Conservation (phyloP, 73 alveolate species). For the Strombidium stylifer region DNA sequence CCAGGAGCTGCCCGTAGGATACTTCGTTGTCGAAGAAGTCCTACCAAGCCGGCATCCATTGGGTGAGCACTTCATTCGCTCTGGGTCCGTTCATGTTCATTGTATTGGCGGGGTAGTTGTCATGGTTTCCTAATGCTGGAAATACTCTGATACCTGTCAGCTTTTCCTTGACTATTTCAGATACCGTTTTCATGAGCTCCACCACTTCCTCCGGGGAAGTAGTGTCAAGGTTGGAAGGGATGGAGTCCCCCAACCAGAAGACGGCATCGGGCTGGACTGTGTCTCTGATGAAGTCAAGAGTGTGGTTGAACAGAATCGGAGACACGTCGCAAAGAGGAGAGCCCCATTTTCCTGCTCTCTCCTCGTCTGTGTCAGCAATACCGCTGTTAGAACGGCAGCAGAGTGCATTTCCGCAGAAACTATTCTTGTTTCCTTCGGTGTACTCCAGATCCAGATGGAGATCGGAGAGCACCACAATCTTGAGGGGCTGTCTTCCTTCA, state of each 20-base stretch:
- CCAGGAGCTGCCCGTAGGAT: not conserved
- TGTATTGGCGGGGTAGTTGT: conserved; percentile 48
- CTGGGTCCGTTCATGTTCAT: not conserved
- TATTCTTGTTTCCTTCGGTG: conserved; percentile 61
- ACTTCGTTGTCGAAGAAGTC: not conserved
- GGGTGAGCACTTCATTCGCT: not conserved
- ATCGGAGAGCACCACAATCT: conserved; percentile 68
- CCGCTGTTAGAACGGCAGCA: conserved; percentile 75
- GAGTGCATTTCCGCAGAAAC: conserved; percentile 63
- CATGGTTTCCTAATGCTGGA: conserved; percentile 80
- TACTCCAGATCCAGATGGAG: conserved; percentile 75
- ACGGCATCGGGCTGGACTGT: conserved; percentile 55
- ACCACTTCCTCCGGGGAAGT: conserved; percentile 12
- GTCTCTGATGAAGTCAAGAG: not conserved
- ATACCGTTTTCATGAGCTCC: not conserved
- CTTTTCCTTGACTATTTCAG: not conserved
- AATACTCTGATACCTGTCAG: conserved; percentile 11
- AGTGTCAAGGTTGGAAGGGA: conserved; percentile 48
- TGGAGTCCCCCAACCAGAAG: conserved; percentile 76
- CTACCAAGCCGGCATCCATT: conserved; percentile 1
- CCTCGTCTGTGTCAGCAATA: conserved; percentile 42
- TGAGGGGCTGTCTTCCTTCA: too few relatives aligned
- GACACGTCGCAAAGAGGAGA: conserved; percentile 61
- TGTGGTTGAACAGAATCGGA: too few relatives aligned
- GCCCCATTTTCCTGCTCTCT: conserved; percentile 67